phyloP scores from a whole-genome alignment of 306 rosid species.

The Corylus americana region DNA sequence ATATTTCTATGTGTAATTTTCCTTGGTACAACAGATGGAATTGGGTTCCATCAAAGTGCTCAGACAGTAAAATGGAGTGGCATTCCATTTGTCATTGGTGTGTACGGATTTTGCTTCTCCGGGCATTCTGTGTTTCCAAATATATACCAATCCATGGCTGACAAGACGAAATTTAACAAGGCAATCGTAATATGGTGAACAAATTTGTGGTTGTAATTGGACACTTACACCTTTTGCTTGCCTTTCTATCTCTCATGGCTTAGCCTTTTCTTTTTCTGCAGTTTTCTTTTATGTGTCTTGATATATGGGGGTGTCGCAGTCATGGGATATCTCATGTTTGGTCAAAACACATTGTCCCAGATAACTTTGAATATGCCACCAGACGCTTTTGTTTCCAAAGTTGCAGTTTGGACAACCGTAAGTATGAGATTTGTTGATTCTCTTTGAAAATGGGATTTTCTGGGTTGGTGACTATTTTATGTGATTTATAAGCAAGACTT shows the following conservation, averaged over 20 bases:
- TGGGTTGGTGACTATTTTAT: neutral
- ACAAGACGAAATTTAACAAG: constrained; percentile 56
- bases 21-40: constrained; percentile 56
- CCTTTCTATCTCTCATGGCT: constrained; percentile 16
- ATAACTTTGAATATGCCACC: constrained; percentile 74
- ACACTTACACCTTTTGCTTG: neutral
- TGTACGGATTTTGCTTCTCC: constrained; percentile 75
- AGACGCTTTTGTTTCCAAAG: constrained; percentile 49
- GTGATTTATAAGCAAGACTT: constrained; percentile 29
- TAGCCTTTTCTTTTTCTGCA: constrained; percentile 33
- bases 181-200: constrained; percentile 49
- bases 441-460: constrained; percentile 8
- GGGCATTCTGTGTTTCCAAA: constrained; percentile 87
- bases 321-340: constrained; percentile 77
- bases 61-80: constrained; percentile 61
- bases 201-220: neutral
- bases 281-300: constrained; percentile 57
- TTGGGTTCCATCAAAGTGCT: constrained; percentile 63
- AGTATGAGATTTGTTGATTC: constrained; percentile 33
- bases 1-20: constrained; percentile 48
- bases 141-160: constrained; percentile 84
- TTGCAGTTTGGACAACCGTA: constrained; percentile 76
- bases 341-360: constrained; percentile 62
- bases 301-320: constrained; percentile 63
- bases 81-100: constrained; percentile 76